phyloP scores from a whole-genome alignment of 768 basidiomycete genomes.

The Crassisporium funariophilum region DNA sequence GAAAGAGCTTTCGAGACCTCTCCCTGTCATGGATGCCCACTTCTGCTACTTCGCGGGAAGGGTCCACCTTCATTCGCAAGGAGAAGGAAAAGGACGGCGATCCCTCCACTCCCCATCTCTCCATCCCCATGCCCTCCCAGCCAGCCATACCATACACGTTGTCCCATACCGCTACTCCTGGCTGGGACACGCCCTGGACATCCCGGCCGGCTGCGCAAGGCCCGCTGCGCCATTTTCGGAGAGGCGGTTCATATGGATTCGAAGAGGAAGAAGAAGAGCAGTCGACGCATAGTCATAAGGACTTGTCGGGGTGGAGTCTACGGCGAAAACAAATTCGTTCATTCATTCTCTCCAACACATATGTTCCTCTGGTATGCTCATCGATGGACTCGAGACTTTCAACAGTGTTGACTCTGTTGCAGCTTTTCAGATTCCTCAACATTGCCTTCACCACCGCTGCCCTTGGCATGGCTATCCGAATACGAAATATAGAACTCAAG shows the following conservation, averaged over 20 bases:
- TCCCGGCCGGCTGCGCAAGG: conserved; percentile 45
- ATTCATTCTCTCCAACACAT: conserved; percentile 74
- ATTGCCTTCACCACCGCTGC: conserved; percentile 80
- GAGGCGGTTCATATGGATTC: conserved; percentile 30
- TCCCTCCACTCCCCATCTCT: conserved; percentile 20
- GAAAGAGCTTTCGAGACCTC: conserved; percentile 42
- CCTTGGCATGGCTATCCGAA: conserved; percentile 76
- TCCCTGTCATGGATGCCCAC: conserved; percentile 57
- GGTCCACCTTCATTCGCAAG: conserved; percentile 33
- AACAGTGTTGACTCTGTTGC: conserved; percentile 8
- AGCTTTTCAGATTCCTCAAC: conserved; percentile 87
- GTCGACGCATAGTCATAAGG: conserved; percentile 26
- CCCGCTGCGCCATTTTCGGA: conserved; percentile 30
- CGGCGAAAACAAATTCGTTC: conserved; percentile 53
- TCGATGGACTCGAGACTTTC: background rate
- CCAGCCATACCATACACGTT: conserved; percentile 50
- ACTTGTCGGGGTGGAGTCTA: conserved; percentile 31
- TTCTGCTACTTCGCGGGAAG: conserved; percentile 38
- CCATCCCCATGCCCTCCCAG: conserved; percentile 37
- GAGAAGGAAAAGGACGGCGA: conserved; percentile 31
- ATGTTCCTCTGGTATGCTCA: conserved; percentile 72
- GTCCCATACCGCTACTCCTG: conserved; percentile 58
- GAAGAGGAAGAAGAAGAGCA: conserved; percentile 29
- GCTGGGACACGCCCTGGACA: conserved; percentile 74
- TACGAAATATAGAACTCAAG: conserved; percentile 58